A percentile compares a stretch with the other conserved stretches of the same genome.
Evolutionary conservation across 495 filamentous ascomycete species (phyloP).

Genomic region (Lepidopterella palustris): DNA sequence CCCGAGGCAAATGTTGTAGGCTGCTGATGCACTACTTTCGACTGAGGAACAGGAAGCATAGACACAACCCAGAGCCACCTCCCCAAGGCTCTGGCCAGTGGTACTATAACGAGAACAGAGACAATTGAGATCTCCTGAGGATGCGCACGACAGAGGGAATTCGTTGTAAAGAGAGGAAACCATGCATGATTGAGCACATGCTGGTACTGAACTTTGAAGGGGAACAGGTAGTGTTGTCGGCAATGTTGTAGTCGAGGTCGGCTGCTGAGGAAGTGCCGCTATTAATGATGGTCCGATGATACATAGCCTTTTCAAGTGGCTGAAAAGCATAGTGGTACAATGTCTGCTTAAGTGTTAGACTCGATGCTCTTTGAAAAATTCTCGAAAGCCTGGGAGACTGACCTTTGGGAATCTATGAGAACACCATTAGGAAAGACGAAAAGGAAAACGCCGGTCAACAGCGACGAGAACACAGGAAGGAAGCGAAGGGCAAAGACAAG

Average conservation of each 20-base stretch:
- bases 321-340: conserved; percentile 31
- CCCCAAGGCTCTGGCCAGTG: conserved; percentile 23
- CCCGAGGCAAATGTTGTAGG: conserved; percentile 28
- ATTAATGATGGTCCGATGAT: conserved; percentile 26
- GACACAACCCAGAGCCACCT: conserved; percentile 27
- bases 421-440: conserved; percentile 19
- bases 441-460: conserved; percentile 21
- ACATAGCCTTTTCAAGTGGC: conserved; percentile 27
- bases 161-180: conserved; percentile 8
- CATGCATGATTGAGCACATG: conserved; percentile 29
- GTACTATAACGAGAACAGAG: conserved; percentile 28
- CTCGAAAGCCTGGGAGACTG: conserved; percentile 5
- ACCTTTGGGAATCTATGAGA: conserved; percentile 20
- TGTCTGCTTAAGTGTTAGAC: conserved; percentile 16
- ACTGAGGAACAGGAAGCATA: conserved; percentile 20
- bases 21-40: conserved; percentile 2
- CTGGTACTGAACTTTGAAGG: conserved; percentile 21
- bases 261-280: conserved; percentile 18
- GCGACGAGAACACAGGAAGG: conserved; percentile 17
- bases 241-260: conserved; percentile 7
- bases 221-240: conserved; percentile 8
- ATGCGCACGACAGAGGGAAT: conserved; percentile 22
- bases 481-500: conserved; percentile 26
- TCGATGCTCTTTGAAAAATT: conserved; percentile 3
- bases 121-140: conserved; percentile 16